Percentiles rank a stretch among this genome's conserved stretches.
Conservation (phyloP, 495 filamentous ascomycete genomes). For the Aspergillus campestris region DNA sequence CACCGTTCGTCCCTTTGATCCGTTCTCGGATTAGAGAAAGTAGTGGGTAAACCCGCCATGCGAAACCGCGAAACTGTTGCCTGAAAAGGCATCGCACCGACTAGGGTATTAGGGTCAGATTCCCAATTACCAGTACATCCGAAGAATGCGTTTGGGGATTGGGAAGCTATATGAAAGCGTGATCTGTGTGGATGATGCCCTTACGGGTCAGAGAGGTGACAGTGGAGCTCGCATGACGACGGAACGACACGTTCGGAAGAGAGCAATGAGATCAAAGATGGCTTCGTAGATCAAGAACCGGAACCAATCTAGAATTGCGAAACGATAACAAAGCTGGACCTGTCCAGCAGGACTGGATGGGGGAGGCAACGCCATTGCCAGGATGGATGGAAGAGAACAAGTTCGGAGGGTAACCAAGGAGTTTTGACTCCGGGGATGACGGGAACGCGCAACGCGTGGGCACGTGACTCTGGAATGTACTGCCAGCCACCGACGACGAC, state of each 20-base stretch:
- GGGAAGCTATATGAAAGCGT: conserved; percentile 22
- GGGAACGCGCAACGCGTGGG: conserved; percentile 10
- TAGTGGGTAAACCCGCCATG: conserved; percentile 31
- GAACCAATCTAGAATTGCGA: too few species aligned
- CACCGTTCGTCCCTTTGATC: conserved; percentile 26
- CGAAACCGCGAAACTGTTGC: conserved; percentile 31
- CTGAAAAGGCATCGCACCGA: conserved; percentile 22
- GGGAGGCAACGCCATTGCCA: conserved; percentile 7
- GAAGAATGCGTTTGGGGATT: conserved; percentile 12
- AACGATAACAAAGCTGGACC: too few species aligned
- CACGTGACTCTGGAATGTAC: conserved; percentile 14
- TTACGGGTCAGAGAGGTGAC: conserved; percentile 20
- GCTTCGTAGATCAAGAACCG: neutral
- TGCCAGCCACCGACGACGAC: too few species aligned
- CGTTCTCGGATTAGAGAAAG: conserved; percentile 18
- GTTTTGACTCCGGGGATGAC: neutral
- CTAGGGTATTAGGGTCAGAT: conserved; percentile 34
- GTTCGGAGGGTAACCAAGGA: conserved; percentile 3
- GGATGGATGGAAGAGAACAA: conserved; percentile 13
- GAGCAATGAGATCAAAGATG: conserved; percentile 16
- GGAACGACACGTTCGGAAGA: conserved; percentile 12
- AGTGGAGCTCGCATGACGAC: conserved; percentile 10
- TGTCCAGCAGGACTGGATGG: too few species aligned
- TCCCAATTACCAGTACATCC: conserved; percentile 20
- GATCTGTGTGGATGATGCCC: conserved; percentile 27